Evolutionary conservation across 805 yeast genomes (phyloP).

Genomic region (Monosporozyma unispora): DNA sequence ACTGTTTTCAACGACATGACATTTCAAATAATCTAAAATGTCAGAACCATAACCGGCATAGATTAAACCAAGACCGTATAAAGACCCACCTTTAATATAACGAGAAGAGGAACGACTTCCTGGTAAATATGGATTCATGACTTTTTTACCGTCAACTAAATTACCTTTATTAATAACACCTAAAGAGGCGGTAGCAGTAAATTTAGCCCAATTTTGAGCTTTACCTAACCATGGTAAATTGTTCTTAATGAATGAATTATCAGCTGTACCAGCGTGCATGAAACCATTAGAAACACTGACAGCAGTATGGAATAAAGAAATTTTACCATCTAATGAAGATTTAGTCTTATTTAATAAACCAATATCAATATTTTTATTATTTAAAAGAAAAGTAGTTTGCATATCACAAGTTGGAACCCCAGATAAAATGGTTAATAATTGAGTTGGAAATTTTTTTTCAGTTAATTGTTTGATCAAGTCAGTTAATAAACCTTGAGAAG

Average conservation of each 20-base stretch:
- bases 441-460: conserved; percentile 28
- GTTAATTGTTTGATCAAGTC: conserved; percentile 39
- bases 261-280: conserved; percentile 93
- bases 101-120: conserved; percentile 59
- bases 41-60: conserved; percentile 96
- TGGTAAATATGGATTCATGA: conserved; percentile 86
- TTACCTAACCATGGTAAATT: conserved; percentile 94
- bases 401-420: conserved; percentile 94
- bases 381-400: conserved; percentile 77
- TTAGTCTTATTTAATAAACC: conserved; percentile 75
- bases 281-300: conserved; percentile 91
- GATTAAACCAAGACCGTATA: conserved; percentile 85
- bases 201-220: conserved; percentile 98
- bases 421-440: conserved; percentile 61
- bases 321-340: conserved; percentile 76
- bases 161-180: conserved; percentile 97
- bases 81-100: conserved; percentile 91
- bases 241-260: conserved; percentile 81
- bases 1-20: conserved; percentile 56
- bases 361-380: conserved; percentile 81
- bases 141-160: conserved; percentile 77
- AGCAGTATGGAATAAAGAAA: conserved; percentile 91
- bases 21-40: conserved; percentile 67
- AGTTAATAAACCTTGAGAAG: conserved; percentile 79
- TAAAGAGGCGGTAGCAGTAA: conserved; percentile 93